These are phyloP conservation scores for Lachancea quebecensis DNA, from an alignment of 805 yeast genomes.

Conservation along the genomic window DNA sequence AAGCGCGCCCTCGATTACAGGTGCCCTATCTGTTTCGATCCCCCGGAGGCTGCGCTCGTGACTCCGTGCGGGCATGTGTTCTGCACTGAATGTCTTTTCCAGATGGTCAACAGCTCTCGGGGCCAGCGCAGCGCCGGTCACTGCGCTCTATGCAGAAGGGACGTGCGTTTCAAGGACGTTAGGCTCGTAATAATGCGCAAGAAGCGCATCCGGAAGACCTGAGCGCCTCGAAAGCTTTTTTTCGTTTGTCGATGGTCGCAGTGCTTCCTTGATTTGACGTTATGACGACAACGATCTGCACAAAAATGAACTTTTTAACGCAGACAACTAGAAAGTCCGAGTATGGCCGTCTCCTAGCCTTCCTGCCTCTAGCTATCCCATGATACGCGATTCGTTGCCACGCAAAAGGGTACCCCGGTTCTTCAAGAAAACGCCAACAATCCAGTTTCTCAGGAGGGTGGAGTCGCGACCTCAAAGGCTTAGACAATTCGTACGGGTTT, in stretches of 20 bases:
- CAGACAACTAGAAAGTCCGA: too few relatives aligned
- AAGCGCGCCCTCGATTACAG: slow-evolving; percentile 33
- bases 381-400: background rate
- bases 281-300: slow-evolving; percentile 1
- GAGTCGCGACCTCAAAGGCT: slow-evolving; percentile 4
- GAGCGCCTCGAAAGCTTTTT: background rate
- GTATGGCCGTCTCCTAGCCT: too few relatives aligned
- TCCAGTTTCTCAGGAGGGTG: slow-evolving; percentile 3
- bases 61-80: slow-evolving; percentile 54
- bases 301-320: background rate
- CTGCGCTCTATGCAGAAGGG: slow-evolving; percentile 39
- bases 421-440: slow-evolving; percentile 5
- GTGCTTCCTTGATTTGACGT: background rate
- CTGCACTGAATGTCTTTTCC: slow-evolving; percentile 47
- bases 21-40: slow-evolving; percentile 54
- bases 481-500: background rate
- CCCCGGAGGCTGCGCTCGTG: slow-evolving; percentile 41
- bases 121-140: slow-evolving; percentile 31
- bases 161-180: slow-evolving; percentile 29
- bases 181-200: slow-evolving; percentile 31
- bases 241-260: background rate
- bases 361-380: background rate
- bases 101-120: slow-evolving; percentile 43
- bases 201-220: slow-evolving; percentile 13
- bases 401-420: background rate